These are phyloP conservation scores for Acanthamoeba culbertsoni DNA, from an alignment of 208 protist genomes.

Conservation along the genomic window DNA sequence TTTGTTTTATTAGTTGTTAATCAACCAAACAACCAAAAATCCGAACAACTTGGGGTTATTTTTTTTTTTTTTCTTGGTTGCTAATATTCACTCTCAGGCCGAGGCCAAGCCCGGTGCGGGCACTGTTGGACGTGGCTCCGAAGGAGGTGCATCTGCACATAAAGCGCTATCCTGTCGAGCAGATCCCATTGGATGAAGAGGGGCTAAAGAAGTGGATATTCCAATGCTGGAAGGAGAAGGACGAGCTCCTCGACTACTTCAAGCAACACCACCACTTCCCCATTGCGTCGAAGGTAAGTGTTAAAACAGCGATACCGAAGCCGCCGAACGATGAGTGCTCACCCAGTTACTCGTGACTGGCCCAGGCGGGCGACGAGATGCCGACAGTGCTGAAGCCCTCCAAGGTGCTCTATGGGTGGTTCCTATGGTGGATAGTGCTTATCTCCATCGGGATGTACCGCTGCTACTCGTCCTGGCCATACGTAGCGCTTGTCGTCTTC, in stretches of 20 bases:
- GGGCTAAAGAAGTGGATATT: conserved; percentile 13
- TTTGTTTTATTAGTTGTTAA: background rate
- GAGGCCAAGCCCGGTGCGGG: background rate
- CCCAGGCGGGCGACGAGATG: background rate
- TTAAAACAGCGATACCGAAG: background rate
- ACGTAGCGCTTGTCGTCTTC: background rate
- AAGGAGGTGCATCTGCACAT: conserved; percentile 23
- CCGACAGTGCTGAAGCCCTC: background rate
- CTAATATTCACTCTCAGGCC: background rate
- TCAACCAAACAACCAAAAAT: too few species aligned
- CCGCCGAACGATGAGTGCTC: too few species aligned
- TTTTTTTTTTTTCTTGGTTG: background rate
- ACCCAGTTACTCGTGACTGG: background rate
- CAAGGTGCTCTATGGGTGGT: background rate
- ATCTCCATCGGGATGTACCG: background rate
- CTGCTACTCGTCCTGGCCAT: background rate
- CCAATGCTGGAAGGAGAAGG: conserved; percentile 21
- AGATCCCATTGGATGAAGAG: background rate
- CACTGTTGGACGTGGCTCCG: background rate
- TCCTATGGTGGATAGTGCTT: background rate
- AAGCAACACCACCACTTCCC: conserved; percentile 28
- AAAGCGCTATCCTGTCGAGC: background rate
- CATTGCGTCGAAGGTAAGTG: background rate
- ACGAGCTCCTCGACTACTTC: conserved; percentile 36
- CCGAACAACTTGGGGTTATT: background rate